Evolutionary conservation across 495 filamentous ascomycete species (phyloP), one percentile per base, ranked within the genome.

Genomic region (Aspergillus haitiensis): DNA sequence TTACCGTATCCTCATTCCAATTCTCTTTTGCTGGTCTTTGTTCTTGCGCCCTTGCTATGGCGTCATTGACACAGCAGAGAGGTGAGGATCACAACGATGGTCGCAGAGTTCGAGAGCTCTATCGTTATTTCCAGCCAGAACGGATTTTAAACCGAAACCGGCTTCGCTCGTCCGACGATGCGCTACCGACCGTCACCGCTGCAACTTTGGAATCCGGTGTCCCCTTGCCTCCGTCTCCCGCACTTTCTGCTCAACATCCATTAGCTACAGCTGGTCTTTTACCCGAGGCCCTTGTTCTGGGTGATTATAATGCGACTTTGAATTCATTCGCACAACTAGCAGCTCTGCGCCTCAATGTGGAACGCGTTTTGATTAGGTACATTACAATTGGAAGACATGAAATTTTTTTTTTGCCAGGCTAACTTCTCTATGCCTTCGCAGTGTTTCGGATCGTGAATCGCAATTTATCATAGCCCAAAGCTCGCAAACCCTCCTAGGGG

Each of bases 401-500:
- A 75, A 27, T 37, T 42, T 39, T 31, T 21, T 11, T 7, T 13
- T n/a, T 21, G 13, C 15, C 37, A 33, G 11, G 12, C 21, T 36
- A 18, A 54, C 64, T 11, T 45, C 16, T 1, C 9, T 54, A 37
- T 31, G 27, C 6, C 1, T 46, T 4, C 21, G 11, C 37, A 75
- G 83, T 37, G 76, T 91, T 16, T 82, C 87, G 51, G 86, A 85
- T 60, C 75, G 78, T 18, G 74, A 81, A 3, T 73, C 78, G 16
- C 82, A 86, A 64, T 84, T 81, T 49, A 81, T 84, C 39, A 68
- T 86, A 34, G 83, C 83, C 4, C 82, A 86, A 62, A 70, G 76
- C 27, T 78, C 80, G 4, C 78, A 77, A 56, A 77, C 72, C 3
- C 58, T 77, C 11, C 60, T 72, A 58, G 6, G 67, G 11, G 56